phyloP scores from a whole-genome alignment of 441 rosid species.

The Isatis lusitanica region DNA sequence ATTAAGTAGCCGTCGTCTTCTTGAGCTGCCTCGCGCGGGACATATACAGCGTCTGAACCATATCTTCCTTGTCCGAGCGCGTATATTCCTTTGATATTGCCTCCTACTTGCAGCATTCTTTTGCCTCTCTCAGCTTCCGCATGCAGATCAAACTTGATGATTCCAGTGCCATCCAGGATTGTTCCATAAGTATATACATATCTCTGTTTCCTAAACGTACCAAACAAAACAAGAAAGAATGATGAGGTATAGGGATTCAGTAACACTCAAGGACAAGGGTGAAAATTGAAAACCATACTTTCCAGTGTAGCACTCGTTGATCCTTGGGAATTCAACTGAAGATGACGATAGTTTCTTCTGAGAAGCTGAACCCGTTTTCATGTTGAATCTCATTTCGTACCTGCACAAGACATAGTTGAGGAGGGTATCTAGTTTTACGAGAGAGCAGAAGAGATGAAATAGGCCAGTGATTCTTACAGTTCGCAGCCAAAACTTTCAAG shows the following conservation, averaged over 20 bases:
- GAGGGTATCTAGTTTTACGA: neutral
- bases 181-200: slow-evolving; percentile 79
- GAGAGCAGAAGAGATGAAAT: slow-evolving; percentile 27
- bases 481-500: slow-evolving; percentile 71
- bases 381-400: slow-evolving; percentile 94
- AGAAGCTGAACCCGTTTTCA: slow-evolving; percentile 79
- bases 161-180: slow-evolving; percentile 73
- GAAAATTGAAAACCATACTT: slow-evolving; percentile 50
- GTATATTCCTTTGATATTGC: slow-evolving; percentile 77
- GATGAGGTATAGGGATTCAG: neutral
- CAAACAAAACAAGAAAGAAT: slow-evolving; percentile 14
- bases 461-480: slow-evolving; percentile 52
- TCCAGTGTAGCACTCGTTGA: slow-evolving; percentile 85
- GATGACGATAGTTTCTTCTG: slow-evolving; percentile 77
- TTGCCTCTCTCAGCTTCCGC: slow-evolving; percentile 72
- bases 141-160: slow-evolving; percentile 84
- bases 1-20: slow-evolving; percentile 94
- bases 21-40: slow-evolving; percentile 65
- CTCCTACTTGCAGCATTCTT: slow-evolving; percentile 71
- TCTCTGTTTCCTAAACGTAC: slow-evolving; percentile 72
- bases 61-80: slow-evolving; percentile 77
- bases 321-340: slow-evolving; percentile 84
- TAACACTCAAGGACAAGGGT: slow-evolving; percentile 12
- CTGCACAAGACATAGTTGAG: slow-evolving; percentile 41
- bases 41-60: slow-evolving; percentile 90